Base-by-base conservation (phyloP, 1,284 basidiomycete species). In the Cutaneotrichosporon cyanovorans region DNA sequence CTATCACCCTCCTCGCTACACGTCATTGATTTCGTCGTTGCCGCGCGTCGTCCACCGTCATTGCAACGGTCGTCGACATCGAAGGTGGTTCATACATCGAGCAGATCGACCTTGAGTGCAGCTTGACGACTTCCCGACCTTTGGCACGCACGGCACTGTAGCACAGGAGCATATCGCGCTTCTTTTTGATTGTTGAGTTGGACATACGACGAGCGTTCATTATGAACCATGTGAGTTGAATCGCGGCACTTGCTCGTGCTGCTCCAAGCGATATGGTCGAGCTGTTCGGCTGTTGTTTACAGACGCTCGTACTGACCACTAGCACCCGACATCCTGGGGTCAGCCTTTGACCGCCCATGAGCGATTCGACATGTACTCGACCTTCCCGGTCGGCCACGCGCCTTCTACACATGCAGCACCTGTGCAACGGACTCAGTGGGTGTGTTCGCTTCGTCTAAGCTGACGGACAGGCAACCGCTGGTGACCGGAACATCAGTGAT, bases 401-500 rank as follows among this genome's bases (percentile, higher is more conserved):
- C 25, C 25, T 12, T 36, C 51, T 43, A 40, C 33, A 20, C 36
- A 33, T n/a, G 40, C 45, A 2, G 45, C 46, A 14, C 57, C 59
- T 7, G 43, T 57, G 12, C 28, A 50, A 14, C 59, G 58, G 46
- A 62, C 60, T 11, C 57, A 59, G 59, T 61, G 40, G 25, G 56
- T 53, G 2, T 11, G 4, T 14, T 2, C 19, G 25, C 19, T 10
- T 4, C 22, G 16, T 2, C 16, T 34, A 4, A 12, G 18, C 28
- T 42, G 30, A 48, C 32, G 33, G 15, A 2, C 42, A 90, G 87
- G 63, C 87, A 93, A 63, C 93, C 95, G 7, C 85, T 98, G 55
- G 90, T 97, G 14, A 98, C 93, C 0, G 95, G 93, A 58, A 95
- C 93, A 5, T 92, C 87, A 46, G 89, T 98, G 8, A 78, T 98